Conservation (phyloP, 2,329 filamentous ascomycete species). For the Colletotrichum scovillei region DNA sequence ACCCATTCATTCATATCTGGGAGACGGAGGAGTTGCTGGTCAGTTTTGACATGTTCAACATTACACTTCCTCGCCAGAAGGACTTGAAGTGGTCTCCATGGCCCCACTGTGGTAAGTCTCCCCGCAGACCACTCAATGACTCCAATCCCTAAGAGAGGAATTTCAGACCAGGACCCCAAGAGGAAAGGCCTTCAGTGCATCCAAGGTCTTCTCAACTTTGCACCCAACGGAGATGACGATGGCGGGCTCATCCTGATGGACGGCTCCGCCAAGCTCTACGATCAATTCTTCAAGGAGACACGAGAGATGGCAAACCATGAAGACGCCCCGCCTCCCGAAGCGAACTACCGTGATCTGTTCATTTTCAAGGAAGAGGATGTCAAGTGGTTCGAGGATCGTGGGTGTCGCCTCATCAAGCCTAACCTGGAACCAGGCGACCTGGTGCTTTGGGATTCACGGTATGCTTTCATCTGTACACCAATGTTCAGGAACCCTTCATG, state of each 20-base stretch:
- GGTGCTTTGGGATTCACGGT: conserved; percentile 49
- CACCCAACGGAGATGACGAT: conserved; percentile 56
- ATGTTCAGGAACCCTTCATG: not conserved
- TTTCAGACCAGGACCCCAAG: conserved; percentile 47
- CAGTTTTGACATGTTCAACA: conserved; percentile 50
- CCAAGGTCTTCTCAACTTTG: conserved; percentile 57
- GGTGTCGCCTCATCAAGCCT: conserved; percentile 35
- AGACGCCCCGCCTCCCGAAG: conserved; percentile 34
- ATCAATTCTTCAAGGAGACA: conserved; percentile 53
- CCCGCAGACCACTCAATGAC: too few species aligned
- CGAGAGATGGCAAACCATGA: conserved; percentile 39
- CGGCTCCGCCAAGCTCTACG: conserved; percentile 52
- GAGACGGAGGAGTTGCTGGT: conserved; percentile 42
- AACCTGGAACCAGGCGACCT: conserved; percentile 38
- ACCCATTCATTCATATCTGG: conserved; percentile 55
- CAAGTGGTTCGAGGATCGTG: conserved; percentile 37
- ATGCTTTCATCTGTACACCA: not conserved
- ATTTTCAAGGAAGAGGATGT: conserved; percentile 54
- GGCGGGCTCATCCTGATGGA: conserved; percentile 58
- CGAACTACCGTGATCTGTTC: conserved; percentile 47
- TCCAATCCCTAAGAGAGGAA: not conserved
- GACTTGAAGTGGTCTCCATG: conserved; percentile 24
- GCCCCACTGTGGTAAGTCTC: conserved; percentile 13
- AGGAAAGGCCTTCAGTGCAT: conserved; percentile 45
- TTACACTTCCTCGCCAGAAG: conserved; percentile 48